phyloP scores from a whole-genome alignment of 192 early-diverging fungal species.

The Funneliformis mosseae region DNA sequence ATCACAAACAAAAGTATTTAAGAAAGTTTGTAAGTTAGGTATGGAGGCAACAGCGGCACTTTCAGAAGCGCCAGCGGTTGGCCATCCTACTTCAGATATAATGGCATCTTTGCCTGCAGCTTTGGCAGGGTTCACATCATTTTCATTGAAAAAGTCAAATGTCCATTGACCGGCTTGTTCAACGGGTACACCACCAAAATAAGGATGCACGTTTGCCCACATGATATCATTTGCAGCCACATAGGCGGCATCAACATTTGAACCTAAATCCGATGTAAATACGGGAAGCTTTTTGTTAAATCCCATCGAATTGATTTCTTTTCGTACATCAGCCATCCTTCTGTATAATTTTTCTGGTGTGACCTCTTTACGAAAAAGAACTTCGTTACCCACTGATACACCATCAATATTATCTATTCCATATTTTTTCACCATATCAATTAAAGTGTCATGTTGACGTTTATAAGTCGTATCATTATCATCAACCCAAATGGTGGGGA shows the following conservation, averaged over 20 bases:
- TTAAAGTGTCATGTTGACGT: conserved; percentile 44
- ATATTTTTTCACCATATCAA: conserved; percentile 39
- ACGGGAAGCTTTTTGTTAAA: conserved; percentile 36
- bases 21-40: conserved; percentile 62
- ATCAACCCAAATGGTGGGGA: conserved; percentile 69
- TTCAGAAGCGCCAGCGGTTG: conserved; percentile 50
- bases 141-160: conserved; percentile 52
- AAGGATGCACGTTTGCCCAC: conserved; percentile 69
- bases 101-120: conserved; percentile 50
- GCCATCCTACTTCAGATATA: conserved; percentile 75
- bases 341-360: conserved; percentile 4
- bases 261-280: conserved; percentile 45
- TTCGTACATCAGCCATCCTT: conserved; percentile 34
- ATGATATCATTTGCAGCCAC: conserved; percentile 59
- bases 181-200: conserved; percentile 61
- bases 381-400: conserved; percentile 53
- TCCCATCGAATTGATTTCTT: conserved; percentile 25
- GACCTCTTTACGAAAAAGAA: conserved; percentile 45
- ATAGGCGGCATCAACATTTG: conserved; percentile 42
- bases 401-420: conserved; percentile 46
- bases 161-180: conserved; percentile 53
- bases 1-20: conserved; percentile 61
- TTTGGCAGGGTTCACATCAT: conserved; percentile 46
- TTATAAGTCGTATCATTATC: conserved; percentile 45
- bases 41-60: conserved; percentile 55